These are phyloP conservation scores for Entophlyctis luteolus DNA, from an alignment of 192 early-diverging fungal species.

Conservation along the genomic window DNA sequence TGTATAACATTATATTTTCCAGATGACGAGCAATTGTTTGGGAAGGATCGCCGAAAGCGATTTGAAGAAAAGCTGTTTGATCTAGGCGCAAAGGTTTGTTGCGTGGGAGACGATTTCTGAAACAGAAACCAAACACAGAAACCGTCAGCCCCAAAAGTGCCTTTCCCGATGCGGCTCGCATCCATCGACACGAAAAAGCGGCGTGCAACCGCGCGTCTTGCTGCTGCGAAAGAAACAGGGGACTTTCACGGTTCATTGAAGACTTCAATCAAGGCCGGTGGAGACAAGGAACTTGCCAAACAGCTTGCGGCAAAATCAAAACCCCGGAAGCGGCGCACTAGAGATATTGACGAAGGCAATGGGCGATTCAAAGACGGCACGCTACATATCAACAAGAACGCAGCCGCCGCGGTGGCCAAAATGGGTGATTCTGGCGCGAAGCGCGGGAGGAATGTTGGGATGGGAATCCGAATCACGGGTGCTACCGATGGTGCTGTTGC, in stretches of 20 bases:
- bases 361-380: constrained; percentile 13
- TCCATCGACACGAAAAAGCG: constrained; percentile 28
- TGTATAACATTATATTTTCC: too few species aligned
- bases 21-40: constrained; percentile 37
- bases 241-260: constrained; percentile 36
- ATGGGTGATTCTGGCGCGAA: not conserved
- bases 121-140: not conserved
- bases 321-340: not conserved
- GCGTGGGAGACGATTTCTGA: not conserved
- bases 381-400: constrained; percentile 12
- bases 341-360: constrained; percentile 11
- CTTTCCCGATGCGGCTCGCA: constrained; percentile 31
- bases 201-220: constrained; percentile 32
- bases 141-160: too few species aligned
- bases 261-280: constrained; percentile 34
- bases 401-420: not conserved
- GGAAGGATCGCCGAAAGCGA: constrained; percentile 42
- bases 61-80: constrained; percentile 33
- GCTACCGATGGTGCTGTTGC: not conserved
- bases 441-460: not conserved
- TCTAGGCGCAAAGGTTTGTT: constrained; percentile 44
- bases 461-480: constrained; percentile 17
- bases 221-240: constrained; percentile 47
- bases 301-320: not conserved
- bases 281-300: constrained; percentile 5